Conservation (phyloP, 768 basidiomycete species). For the Agrocybe pediades region DNA sequence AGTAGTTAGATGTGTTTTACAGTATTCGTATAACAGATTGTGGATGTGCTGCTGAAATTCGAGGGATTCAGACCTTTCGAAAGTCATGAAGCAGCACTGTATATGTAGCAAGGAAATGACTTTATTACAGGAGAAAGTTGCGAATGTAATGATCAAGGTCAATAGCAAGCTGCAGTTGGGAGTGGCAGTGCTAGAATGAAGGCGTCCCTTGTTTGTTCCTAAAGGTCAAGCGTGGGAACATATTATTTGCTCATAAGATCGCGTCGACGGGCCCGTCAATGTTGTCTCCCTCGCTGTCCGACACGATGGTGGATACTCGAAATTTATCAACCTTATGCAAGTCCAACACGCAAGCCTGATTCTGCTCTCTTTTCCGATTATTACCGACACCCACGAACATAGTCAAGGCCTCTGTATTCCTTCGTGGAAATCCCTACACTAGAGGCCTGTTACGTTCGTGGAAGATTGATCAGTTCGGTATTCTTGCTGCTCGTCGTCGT, state of each 20-base stretch:
- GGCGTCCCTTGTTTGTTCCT: slow-evolving; percentile 14
- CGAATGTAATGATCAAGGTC: background rate
- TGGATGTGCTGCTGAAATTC: slow-evolving; percentile 49
- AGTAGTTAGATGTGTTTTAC: slow-evolving; percentile 50
- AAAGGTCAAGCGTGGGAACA: slow-evolving; percentile 11
- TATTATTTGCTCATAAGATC: slow-evolving; percentile 11
- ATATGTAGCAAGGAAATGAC: no score
- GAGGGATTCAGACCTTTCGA: slow-evolving; percentile 14
- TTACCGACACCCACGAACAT: slow-evolving; percentile 46
- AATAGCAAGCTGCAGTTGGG: background rate
- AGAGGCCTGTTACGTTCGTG: slow-evolving; percentile 76
- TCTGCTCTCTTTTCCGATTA: background rate
- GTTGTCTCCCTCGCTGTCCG: no score
- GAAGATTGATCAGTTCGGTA: slow-evolving; percentile 49
- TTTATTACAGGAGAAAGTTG: background rate
- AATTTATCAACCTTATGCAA: background rate
- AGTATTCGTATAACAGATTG: slow-evolving; percentile 55
- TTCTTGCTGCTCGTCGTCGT: slow-evolving; percentile 54
- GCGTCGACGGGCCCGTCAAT: background rate
- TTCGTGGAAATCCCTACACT: slow-evolving; percentile 31
- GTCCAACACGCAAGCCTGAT: background rate
- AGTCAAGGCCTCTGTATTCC: slow-evolving; percentile 64
- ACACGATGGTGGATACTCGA: no score
- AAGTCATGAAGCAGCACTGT: no score
- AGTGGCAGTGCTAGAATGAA: background rate